Evolutionary conservation across 768 basidiomycete species (phyloP), one percentile per base, ranked within the genome.

Genomic region (Russula sp.): DNA sequence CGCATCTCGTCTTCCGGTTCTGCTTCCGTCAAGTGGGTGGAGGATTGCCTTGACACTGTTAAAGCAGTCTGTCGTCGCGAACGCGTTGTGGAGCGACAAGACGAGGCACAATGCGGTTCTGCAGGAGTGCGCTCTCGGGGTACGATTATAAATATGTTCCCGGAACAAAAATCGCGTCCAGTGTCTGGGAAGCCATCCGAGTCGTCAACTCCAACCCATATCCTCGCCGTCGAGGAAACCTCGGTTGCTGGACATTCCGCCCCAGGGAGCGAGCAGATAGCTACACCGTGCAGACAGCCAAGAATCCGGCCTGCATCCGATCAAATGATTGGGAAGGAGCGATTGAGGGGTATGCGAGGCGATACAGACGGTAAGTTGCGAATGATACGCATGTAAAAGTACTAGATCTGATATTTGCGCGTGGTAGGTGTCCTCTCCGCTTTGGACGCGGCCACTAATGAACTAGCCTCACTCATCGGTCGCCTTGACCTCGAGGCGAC

Each of bases 401-500:
- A 49, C 47, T 59, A 3, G 42, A 4, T 31, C 55, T 60, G 62
- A 51, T 7, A 58, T 27, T 32, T 22, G 55, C n/a, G 42, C 65
- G 20, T 66, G 13, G 18, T 61, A 82, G 89, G 80, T 64, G 82
- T 83, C 14, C 70, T 90, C 1, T 88, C 85, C 0, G 80, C 89
- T 35, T 75, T 91, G n/a, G 87, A 87, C 65, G 88, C 88, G 0
- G 90, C 88, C 0, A 92, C 90, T 1, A 84, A 89, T 55, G 90
- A 92, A 47, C 80, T 93, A 4, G 90, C 87, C 0, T 82, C 83
- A 59, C 76, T 93, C 4, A 89, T 93, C 71, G 88, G 86, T 65
- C 81, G 82, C n/a, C 78, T 93, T n/a, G 88, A 91, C 66, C 77
- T 93, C 4, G 84, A 90, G 70, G 88, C 88, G 4, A 92, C 91